phyloP scores from a whole-genome alignment of 1,139 yeast genomes.

The Candida smagusa region DNA sequence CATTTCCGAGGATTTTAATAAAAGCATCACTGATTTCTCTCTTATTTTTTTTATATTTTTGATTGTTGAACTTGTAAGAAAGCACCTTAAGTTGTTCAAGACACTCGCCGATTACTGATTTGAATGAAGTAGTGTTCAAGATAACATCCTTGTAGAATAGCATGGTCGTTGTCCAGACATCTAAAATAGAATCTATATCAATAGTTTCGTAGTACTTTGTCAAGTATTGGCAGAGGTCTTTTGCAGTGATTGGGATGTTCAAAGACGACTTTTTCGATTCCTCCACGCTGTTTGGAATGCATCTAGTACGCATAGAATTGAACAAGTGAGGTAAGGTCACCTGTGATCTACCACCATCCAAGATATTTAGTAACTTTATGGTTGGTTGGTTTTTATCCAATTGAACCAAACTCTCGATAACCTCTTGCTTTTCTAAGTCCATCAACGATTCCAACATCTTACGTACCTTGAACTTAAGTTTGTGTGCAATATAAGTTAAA shows the following conservation, averaged over 20 bases:
- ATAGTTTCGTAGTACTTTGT: conserved; percentile 59
- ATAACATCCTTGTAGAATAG: conserved; percentile 58
- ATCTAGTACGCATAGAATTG: conserved; percentile 45
- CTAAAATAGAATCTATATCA: conserved; percentile 74
- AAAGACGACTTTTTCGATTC: conserved; percentile 41
- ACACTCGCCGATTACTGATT: conserved; percentile 48
- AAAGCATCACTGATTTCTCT: conserved; percentile 70
- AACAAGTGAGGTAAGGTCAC: conserved; percentile 68
- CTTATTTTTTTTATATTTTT: conserved; percentile 53
- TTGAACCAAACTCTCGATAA: conserved; percentile 60
- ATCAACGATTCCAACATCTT: conserved; percentile 67
- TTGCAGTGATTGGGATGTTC: conserved; percentile 39
- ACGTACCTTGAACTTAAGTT: conserved; percentile 69
- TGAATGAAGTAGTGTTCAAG: conserved; percentile 47
- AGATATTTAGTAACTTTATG: conserved; percentile 60
- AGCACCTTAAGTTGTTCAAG: conserved; percentile 50
- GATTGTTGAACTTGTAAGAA: conserved; percentile 52
- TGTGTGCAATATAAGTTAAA: conserved; percentile 58
- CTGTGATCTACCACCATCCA: conserved; percentile 85
- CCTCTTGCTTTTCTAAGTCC: conserved; percentile 69
- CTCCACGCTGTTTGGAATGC: conserved; percentile 29
- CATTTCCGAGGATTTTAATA: conserved; percentile 45
- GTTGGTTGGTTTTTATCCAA: conserved; percentile 20
- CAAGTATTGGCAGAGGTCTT: conserved; percentile 48
- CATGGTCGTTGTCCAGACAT: conserved; percentile 60